phyloP scores from a whole-genome alignment of 768 basidiomycete species.

The Tricholoma sp. region DNA sequence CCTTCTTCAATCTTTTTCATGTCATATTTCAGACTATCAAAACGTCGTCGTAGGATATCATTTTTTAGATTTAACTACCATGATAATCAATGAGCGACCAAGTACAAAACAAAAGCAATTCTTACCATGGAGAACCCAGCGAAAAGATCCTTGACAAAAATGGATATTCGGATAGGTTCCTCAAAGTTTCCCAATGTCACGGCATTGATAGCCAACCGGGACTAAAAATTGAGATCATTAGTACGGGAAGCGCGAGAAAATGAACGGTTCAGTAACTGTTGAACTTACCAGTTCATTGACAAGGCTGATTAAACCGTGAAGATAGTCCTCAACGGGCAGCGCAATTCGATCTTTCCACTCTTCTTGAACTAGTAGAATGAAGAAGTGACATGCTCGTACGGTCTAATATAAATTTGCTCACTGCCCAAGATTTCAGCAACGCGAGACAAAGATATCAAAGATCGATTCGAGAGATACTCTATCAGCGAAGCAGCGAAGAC shows the following conservation, averaged over 20 bases:
- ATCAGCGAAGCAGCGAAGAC: conserved; percentile 64
- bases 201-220: conserved; percentile 72
- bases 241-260: neutral
- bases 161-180: conserved; percentile 70
- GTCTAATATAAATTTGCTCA: conserved; percentile 31
- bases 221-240: conserved; percentile 33
- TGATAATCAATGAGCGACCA: neutral
- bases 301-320: conserved; percentile 72
- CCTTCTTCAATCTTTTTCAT: conserved; percentile 90
- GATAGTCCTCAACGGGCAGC: conserved; percentile 72
- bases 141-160: conserved; percentile 77
- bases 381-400: neutral
- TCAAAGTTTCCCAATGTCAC: conserved; percentile 83
- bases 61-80: conserved; percentile 77
- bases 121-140: conserved; percentile 80
- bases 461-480: conserved; percentile 57
- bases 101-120: neutral
- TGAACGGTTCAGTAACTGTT: neutral
- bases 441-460: conserved; percentile 51
- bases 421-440: conserved; percentile 59
- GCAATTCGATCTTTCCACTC: conserved; percentile 66
- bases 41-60: conserved; percentile 66
- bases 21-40: conserved; percentile 82
- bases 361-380: conserved; percentile 56
- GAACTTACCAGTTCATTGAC: conserved; percentile 73